Base-by-base conservation (phyloP, 805 yeast genomes). In the Metschnikowia gelsemii region DNA sequence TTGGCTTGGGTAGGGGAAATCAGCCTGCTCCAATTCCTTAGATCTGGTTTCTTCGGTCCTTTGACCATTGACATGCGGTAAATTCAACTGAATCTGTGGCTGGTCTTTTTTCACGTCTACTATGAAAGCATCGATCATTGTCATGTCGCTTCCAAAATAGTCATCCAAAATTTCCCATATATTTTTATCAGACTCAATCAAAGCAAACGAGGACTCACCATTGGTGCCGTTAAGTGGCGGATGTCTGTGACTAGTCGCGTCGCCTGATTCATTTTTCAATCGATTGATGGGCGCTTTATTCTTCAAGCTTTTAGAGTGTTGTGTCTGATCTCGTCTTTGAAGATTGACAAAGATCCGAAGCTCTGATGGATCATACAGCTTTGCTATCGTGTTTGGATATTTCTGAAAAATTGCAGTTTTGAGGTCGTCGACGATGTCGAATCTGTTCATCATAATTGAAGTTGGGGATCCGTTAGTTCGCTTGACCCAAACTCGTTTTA, bases 371-470 rank as follows among this genome's bases (percentile, higher is more conserved):
- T 88, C 88, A 55, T 72, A 75, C 33, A 67, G 58, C 46, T 76
- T 59, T 3, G 80, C 85, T 42, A 84, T 56, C 2, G 87, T 74
- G 45, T 84, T 79, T 40, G 95, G 85, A 59, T 76, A 84, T 52
- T 82, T 85, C 32, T 64, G 65, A 26, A 81, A 61, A 1, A 90
- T 73, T 45, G 79, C 73, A 8, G 73, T 65, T 55, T 90, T 90
- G 52, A 90, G 67, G 61, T 91, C 96, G 60, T 90, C 98, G 4
- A 90, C 75, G 1, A 89, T 73, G 56, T 86, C 91, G 16, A 61
- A 57, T 22, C 78, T 78, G 13, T 70, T 68, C 14, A 86, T 83
- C 43, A 70, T 58, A 5, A 90, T 63, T 1, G 95, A 77, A 0
- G 96, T 87, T 2, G 97, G 85, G 13, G 71, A 72, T 1, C 78